Conservation (phyloP, 371 early-diverging fungal species). For the Lichtheimia ornata region DNA sequence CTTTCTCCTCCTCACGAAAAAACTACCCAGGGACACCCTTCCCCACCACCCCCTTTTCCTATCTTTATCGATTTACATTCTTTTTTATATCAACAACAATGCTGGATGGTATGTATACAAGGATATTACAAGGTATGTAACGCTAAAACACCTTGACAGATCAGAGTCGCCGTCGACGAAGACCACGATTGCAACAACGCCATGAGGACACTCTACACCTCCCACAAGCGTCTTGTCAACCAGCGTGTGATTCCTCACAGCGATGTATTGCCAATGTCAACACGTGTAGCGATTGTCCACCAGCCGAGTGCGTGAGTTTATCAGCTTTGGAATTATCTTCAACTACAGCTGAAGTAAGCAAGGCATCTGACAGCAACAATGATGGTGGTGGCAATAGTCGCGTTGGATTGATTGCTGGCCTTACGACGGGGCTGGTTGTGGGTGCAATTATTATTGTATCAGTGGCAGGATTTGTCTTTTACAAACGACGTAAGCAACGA, state of each 20-base stretch:
- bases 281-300: slow-evolving; percentile 19
- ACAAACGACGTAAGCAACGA: slow-evolving; percentile 22
- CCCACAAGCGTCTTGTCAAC: slow-evolving; percentile 1
- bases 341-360: background rate
- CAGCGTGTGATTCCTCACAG: slow-evolving; percentile 15
- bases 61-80: too few species aligned
- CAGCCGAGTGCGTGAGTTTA: slow-evolving; percentile 15
- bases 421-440: slow-evolving; percentile 34
- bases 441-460: slow-evolving; percentile 22
- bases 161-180: background rate
- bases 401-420: slow-evolving; percentile 31
- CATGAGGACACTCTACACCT: too few species aligned
- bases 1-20: too few species aligned
- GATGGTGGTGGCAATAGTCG: background rate
- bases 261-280: slow-evolving; percentile 15
- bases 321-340: slow-evolving; percentile 11
- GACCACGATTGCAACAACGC: background rate
- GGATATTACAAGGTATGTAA: too few species aligned
- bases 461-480: slow-evolving; percentile 32
- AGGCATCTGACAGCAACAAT: background rate
- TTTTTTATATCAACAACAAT: too few species aligned
- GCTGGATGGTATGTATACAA: too few species aligned
- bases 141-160: too few species aligned
- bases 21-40: too few species aligned
- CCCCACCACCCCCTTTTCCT: too few species aligned